Base-by-base conservation (phyloP, 1,284 basidiomycete species). In the Calocybe gambosa region DNA sequence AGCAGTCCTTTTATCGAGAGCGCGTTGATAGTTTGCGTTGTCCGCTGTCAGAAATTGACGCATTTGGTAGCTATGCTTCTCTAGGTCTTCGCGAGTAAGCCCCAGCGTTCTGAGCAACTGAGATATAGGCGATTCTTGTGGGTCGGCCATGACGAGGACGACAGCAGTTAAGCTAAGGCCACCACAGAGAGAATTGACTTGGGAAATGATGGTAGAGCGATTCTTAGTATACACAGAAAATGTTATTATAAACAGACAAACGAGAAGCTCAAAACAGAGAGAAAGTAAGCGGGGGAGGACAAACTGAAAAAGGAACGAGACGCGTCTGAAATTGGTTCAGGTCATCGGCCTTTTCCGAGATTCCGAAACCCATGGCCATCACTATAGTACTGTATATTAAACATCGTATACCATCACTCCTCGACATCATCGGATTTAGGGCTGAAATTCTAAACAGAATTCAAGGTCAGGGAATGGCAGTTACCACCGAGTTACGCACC, bases 41-140 rank as follows among this genome's bases (percentile, higher is more conserved):
- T 80, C 73, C 18, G 77, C 64, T 23, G 76, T 78, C 49, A 87
- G 69, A 65, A 85, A 85, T 50, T 80, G 75, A 43, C 84, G 78
- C 84, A 87, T 87, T 59, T 85, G 75, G 62, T 79, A 72, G 55
- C 78, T 83, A 57, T 75, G 80, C 58, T 74, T 72, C 54, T 70
- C 60, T 46, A 87, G 69, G 64, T 87, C 84, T 55, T 82, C 77
- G 62, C 81, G 75, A 53, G 83, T 85, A 56, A 87, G 71, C 38
- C 85, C 85, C 29, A 86, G 70, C 10, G 75, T 75, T 51, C 74
- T 69, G 35, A 87, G 67, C 20, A 87, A 73, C 54, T 80, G 76
- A 39, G 80, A 80, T 31, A 86, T 83, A 42, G 82, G 83, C 5
- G 74, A 77, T 42, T 61, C 58, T 50, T 69, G 63, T 34, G 55